Evolutionary conservation across 306 rosid species (phyloP).

Genomic region (Trifolium subterraneum): DNA sequence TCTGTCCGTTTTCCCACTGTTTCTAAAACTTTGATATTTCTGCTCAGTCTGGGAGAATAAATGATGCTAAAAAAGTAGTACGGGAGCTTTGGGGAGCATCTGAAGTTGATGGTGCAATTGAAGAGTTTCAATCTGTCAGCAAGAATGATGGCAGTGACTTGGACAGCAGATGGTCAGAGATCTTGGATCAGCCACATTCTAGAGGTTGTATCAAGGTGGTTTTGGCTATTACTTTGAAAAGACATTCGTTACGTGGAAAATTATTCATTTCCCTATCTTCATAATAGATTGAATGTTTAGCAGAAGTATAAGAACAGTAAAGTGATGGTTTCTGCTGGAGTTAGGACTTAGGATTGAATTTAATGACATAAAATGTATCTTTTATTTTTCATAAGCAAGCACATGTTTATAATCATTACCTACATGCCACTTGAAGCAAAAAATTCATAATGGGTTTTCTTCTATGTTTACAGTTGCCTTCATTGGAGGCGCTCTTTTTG

Average conservation of each 20-base stretch:
- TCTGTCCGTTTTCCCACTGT: conserved; percentile 24
- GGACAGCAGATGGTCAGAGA: conserved; percentile 77
- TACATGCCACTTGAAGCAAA: conserved; percentile 17
- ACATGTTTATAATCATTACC: conserved; percentile 16
- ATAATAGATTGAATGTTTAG: conserved; percentile 17
- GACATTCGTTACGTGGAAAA: conserved; percentile 21
- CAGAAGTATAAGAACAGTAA: conserved; percentile 23
- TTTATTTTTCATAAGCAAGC: conserved; percentile 27
- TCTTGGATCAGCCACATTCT: conserved; percentile 78
- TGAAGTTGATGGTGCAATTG: conserved; percentile 74
- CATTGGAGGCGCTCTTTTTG: conserved; percentile 80
- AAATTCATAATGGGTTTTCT: conserved; percentile 36
- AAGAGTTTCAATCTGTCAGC: conserved; percentile 75
- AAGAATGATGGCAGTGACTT: conserved; percentile 79
- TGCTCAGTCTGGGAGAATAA: conserved; percentile 70
- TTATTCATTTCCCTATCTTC: conserved; percentile 1
- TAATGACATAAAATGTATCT: conserved; percentile 14
- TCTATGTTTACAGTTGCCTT: conserved; percentile 72
- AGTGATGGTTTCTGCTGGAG: conserved; percentile 20
- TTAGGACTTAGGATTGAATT: not conserved
- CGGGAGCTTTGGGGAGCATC: conserved; percentile 83
- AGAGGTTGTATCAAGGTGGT: conserved; percentile 90
- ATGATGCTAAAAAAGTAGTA: conserved; percentile 68
- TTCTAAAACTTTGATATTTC: conserved; percentile 34
- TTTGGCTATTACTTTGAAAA: conserved; percentile 43